Conservation (phyloP, 352 stramenopile genomes). For the Hyaloperonospora brassicae region DNA sequence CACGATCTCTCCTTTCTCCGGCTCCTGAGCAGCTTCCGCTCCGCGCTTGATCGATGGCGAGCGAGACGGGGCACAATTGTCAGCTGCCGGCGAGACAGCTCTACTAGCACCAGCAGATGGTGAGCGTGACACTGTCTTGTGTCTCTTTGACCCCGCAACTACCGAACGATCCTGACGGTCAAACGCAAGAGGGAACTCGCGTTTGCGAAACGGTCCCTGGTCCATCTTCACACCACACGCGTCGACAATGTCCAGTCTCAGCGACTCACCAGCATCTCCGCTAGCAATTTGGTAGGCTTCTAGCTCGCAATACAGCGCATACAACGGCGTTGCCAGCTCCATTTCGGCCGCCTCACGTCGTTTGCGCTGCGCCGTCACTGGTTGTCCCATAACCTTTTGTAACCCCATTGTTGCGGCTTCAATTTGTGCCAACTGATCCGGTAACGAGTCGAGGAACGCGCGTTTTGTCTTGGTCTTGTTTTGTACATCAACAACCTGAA, state of each 20-base stretch:
- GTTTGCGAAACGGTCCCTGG: conserved; percentile 22
- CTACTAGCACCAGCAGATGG: conserved; percentile 16
- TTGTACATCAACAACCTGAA: conserved; percentile 52
- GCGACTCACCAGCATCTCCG: conserved; percentile 32
- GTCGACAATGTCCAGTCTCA: conserved; percentile 50
- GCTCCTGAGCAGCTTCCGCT: conserved; percentile 9
- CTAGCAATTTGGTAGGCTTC: conserved; percentile 60
- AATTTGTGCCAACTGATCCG: conserved; percentile 41
- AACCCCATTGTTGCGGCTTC: conserved; percentile 51
- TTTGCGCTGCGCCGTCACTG: conserved; percentile 32
- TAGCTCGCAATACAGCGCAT: conserved; percentile 64
- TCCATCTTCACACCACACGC: conserved; percentile 19
- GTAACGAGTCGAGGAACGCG: conserved; percentile 45
- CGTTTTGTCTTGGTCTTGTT: conserved; percentile 50
- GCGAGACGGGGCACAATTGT: conserved; percentile 30
- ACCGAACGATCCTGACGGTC: conserved; percentile 13
- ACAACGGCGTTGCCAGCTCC: conserved; percentile 49
- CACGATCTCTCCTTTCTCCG: conserved; percentile 40
- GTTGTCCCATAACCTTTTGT: conserved; percentile 52
- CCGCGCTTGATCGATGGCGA: conserved; percentile 40
- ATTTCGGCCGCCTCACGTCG: conserved; percentile 36
- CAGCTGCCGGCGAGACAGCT: conserved; percentile 5
- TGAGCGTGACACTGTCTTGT: conserved; percentile 36
- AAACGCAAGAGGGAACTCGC: conserved; percentile 29
- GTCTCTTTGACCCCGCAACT: conserved; percentile 25